These are phyloP conservation scores for Xylariaceae sp. DNA, from an alignment of 2,329 filamentous ascomycete species.

Conservation along the genomic window DNA sequence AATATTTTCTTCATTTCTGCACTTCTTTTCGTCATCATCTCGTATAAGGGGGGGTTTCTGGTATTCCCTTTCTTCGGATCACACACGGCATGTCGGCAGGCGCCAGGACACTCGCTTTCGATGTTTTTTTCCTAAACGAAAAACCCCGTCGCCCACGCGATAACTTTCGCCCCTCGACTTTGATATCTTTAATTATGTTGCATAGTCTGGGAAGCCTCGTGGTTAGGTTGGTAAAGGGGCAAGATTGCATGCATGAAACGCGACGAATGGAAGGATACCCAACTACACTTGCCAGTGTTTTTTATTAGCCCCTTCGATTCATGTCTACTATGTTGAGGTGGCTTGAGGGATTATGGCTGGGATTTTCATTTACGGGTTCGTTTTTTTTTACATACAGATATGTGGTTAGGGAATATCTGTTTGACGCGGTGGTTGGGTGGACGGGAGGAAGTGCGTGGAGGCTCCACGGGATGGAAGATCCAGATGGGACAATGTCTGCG, in stretches of 20 bases:
- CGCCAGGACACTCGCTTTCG: slow-evolving; percentile 34
- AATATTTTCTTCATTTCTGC: slow-evolving; percentile 1
- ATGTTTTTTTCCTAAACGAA: slow-evolving; percentile 32
- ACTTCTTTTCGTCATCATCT: slow-evolving; percentile 14
- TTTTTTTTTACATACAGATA: slow-evolving; percentile 22
- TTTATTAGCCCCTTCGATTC: slow-evolving; percentile 24
- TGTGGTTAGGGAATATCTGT: slow-evolving; percentile 25
- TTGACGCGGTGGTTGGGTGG: slow-evolving; percentile 17
- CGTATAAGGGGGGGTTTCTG: slow-evolving; percentile 12
- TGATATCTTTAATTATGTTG: slow-evolving; percentile 23
- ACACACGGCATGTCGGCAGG: slow-evolving; percentile 27
- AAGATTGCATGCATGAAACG: slow-evolving; percentile 34
- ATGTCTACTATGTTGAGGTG: slow-evolving; percentile 29
- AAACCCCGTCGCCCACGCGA: slow-evolving; percentile 33
- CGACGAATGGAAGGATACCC: slow-evolving; percentile 35
- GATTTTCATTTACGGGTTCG: slow-evolving; percentile 13
- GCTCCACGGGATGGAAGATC: slow-evolving; percentile 20
- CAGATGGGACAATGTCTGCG: slow-evolving; percentile 17
- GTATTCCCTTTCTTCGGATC: slow-evolving; percentile 15
- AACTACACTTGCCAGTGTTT: slow-evolving; percentile 29
- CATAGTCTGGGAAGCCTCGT: slow-evolving; percentile 25
- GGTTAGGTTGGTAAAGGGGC: slow-evolving; percentile 23
- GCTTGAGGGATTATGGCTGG: slow-evolving; percentile 15
- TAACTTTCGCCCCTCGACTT: slow-evolving; percentile 24
- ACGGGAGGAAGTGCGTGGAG: slow-evolving; percentile 19